These are phyloP conservation scores for Pichia rugopelliculosa DNA, from an alignment of 805 yeast genomes.

Conservation along the genomic window DNA sequence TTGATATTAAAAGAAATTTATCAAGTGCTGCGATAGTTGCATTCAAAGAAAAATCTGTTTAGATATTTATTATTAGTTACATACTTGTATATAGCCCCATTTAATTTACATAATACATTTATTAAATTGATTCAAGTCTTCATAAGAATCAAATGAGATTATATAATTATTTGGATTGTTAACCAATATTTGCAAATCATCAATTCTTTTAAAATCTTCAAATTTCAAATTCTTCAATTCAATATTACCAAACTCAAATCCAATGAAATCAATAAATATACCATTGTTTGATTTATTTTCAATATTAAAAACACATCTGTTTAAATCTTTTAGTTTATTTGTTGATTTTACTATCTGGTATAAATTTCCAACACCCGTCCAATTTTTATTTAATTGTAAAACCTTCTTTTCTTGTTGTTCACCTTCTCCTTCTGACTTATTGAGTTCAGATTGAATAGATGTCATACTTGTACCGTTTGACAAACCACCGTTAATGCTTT, in stretches of 20 bases:
- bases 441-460: not conserved
- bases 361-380: slow-evolving; percentile 9
- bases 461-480: not conserved
- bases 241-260: slow-evolving; percentile 14
- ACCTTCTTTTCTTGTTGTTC: not conserved
- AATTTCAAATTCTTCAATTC: not conserved
- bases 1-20: slow-evolving; percentile 75
- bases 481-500: not conserved
- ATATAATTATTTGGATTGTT: slow-evolving; percentile 5
- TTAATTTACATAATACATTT: slow-evolving; percentile 5
- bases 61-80: not conserved
- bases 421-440: not conserved
- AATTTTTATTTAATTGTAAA: not conserved
- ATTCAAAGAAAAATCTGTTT: slow-evolving; percentile 3
- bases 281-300: not conserved
- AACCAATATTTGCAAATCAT: slow-evolving; percentile 2
- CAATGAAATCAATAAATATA: slow-evolving; percentile 9
- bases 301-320: slow-evolving; percentile 12
- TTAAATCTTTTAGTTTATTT: slow-evolving; percentile 6
- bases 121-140: slow-evolving; percentile 1
- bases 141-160: slow-evolving; percentile 9
- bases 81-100: not conserved
- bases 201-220: slow-evolving; percentile 1
- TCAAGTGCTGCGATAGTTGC: slow-evolving; percentile 68
- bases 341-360: not conserved